Conservation (phyloP, 192 early-diverging fungal genomes). For the Haplosporangium gracile region DNA sequence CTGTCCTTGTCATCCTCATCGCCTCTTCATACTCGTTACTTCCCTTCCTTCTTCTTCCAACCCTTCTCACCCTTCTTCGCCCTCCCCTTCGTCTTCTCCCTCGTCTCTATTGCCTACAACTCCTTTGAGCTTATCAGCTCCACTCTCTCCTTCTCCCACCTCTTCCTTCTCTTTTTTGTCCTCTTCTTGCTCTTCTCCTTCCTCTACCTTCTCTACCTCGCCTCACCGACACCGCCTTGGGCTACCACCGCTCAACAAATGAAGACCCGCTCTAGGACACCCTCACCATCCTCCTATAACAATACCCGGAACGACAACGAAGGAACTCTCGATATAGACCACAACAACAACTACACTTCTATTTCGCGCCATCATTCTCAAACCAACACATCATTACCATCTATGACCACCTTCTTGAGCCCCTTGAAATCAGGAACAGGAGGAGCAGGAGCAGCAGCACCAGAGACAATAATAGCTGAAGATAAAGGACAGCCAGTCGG, state of each 20-base stretch:
- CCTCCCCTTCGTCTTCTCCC: background rate
- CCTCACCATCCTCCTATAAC: conserved; percentile 24
- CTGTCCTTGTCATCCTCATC: background rate
- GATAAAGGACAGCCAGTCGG: background rate
- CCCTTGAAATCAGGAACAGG: conserved; percentile 30
- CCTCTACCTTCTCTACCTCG: background rate
- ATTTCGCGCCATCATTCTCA: background rate
- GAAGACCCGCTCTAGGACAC: conserved; percentile 18
- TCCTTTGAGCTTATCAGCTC: background rate
- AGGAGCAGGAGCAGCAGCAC: background rate
- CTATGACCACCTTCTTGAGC: conserved; percentile 4
- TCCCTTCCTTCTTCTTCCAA: background rate
- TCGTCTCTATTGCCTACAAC: background rate
- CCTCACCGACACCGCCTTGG: conserved; percentile 9
- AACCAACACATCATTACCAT: conserved; percentile 5
- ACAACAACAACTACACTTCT: conserved; percentile 5
- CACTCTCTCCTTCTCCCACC: background rate
- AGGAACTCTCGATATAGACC: background rate
- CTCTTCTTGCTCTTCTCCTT: background rate
- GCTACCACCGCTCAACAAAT: background rate
- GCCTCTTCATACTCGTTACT: background rate
- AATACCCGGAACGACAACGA: conserved; percentile 7
- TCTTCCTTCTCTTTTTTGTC: background rate
- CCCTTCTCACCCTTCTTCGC: background rate
- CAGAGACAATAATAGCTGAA: conserved; percentile 2